Evolutionary conservation across 352 stramenopile genomes (phyloP).

Genomic region (Aphanomyces invadans): DNA sequence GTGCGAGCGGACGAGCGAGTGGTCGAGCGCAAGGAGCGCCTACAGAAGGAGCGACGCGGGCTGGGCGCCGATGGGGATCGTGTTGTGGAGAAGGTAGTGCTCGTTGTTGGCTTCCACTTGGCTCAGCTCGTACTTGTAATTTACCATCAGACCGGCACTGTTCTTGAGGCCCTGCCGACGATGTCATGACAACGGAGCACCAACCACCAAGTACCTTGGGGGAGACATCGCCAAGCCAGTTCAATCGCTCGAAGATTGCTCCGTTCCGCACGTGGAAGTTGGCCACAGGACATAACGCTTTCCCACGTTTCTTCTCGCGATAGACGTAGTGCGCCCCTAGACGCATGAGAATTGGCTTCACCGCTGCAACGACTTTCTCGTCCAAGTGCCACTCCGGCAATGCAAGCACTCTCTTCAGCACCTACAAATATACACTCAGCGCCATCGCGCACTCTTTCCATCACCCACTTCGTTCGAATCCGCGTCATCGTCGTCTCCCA

Average conservation of each 20-base stretch:
- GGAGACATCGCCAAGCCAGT: conserved; percentile 70
- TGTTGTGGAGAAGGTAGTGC: conserved; percentile 71
- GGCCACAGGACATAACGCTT: conserved; percentile 69
- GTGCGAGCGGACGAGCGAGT: too few relatives aligned
- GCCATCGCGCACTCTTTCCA: too few relatives aligned
- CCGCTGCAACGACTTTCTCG: conserved; percentile 28
- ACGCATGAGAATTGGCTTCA: conserved; percentile 59
- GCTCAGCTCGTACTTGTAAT: conserved; percentile 80
- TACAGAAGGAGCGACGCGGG: conserved; percentile 50
- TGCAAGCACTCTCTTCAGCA: conserved; percentile 33
- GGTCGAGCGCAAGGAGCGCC: too few relatives aligned
- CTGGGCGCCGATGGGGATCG: conserved; percentile 63
- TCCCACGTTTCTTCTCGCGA: conserved; percentile 72
- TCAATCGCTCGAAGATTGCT: conserved; percentile 78
- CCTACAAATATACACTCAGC: background rate
- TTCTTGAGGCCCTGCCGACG: conserved; percentile 66
- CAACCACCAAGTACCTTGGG: conserved; percentile 41
- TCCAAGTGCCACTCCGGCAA: conserved; percentile 50
- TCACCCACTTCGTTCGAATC: background rate
- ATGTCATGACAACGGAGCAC: background rate
- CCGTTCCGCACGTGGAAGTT: conserved; percentile 84
- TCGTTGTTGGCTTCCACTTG: conserved; percentile 76
- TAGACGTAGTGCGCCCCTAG: conserved; percentile 68
- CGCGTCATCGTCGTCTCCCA: background rate
- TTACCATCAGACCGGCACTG: conserved; percentile 78